Percentiles rank a stretch among this genome's conserved stretches.
Evolutionary conservation across 2,329 filamentous ascomycete species (phyloP).

Genomic region (Paracoccidioides brasiliensis): DNA sequence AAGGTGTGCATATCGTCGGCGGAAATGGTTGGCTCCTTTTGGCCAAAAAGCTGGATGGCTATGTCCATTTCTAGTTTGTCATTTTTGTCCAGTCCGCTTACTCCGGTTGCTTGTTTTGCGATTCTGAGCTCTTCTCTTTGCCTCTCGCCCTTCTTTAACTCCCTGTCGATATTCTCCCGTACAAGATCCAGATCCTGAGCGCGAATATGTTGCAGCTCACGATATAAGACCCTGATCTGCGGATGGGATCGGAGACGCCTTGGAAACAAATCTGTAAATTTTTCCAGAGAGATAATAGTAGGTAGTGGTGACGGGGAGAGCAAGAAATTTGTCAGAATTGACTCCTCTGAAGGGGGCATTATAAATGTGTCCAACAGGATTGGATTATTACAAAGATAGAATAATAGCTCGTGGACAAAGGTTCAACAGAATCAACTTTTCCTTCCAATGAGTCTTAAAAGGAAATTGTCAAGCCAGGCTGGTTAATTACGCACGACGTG

Average conservation of each 20-base stretch:
- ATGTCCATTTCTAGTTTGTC: constrained; percentile 31
- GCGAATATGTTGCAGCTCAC: constrained; percentile 64
- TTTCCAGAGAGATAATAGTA: constrained; percentile 56
- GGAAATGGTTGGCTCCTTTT: constrained; percentile 13
- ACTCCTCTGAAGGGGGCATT: constrained; percentile 62
- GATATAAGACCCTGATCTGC: constrained; percentile 58
- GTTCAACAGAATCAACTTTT: background rate
- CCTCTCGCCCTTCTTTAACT: constrained; percentile 23
- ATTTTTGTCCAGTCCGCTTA: constrained; percentile 20
- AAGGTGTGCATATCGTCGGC: constrained; percentile 46
- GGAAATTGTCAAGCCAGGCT: background rate
- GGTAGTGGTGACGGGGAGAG: constrained; percentile 62
- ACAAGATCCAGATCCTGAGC: constrained; percentile 56
- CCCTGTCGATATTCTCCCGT: constrained; percentile 37
- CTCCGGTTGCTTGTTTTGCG: constrained; percentile 19
- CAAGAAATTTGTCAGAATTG: constrained; percentile 66
- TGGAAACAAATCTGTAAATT: constrained; percentile 69
- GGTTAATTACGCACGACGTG: background rate
- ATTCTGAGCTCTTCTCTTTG: constrained; percentile 28
- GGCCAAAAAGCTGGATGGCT: constrained; percentile 48
- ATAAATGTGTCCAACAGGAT: constrained; percentile 9
- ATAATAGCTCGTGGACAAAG: background rate
- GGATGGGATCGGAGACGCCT: constrained; percentile 50
- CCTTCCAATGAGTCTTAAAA: background rate
- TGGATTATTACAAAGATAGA: background rate